phyloP scores from a whole-genome alignment of 1,139 yeast genomes.

The Yamadazyma dushanensis region DNA sequence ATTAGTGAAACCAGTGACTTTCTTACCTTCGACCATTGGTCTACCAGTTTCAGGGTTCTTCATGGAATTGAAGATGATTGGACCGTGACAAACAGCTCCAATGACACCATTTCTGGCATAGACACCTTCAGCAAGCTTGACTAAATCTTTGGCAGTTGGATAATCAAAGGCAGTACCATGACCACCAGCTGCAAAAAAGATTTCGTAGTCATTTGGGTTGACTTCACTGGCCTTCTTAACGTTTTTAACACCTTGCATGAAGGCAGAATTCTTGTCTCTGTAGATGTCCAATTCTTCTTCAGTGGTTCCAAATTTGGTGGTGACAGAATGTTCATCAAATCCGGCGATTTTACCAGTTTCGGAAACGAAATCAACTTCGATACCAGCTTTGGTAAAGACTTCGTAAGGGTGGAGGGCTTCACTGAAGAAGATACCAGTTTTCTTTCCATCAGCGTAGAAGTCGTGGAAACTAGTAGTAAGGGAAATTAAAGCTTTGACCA shows the following conservation, averaged over 20 bases:
- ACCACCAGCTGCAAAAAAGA: constrained; percentile 65
- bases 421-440: constrained; percentile 55
- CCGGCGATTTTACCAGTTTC: constrained; percentile 60
- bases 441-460: constrained; percentile 56
- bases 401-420: constrained; percentile 62
- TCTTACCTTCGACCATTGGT: constrained; percentile 49
- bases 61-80: constrained; percentile 51
- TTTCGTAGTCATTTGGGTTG: constrained; percentile 46
- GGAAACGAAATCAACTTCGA: constrained; percentile 54
- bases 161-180: constrained; percentile 61
- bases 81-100: constrained; percentile 72
- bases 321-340: constrained; percentile 54
- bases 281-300: constrained; percentile 36
- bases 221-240: constrained; percentile 46
- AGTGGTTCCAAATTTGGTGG: constrained; percentile 33
- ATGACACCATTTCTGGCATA: constrained; percentile 55
- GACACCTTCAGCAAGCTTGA: constrained; percentile 43
- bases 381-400: constrained; percentile 46
- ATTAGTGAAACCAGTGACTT: constrained; percentile 61
- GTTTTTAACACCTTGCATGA: constrained; percentile 31
- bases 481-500: constrained; percentile 49
- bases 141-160: constrained; percentile 50
- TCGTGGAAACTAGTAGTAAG: constrained; percentile 48
- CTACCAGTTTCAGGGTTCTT: constrained; percentile 42
- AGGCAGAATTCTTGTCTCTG: constrained; percentile 39